These are phyloP conservation scores for Euphorbia pulcherrima DNA, from an alignment of 345 rosid species.

Conservation along the genomic window DNA sequence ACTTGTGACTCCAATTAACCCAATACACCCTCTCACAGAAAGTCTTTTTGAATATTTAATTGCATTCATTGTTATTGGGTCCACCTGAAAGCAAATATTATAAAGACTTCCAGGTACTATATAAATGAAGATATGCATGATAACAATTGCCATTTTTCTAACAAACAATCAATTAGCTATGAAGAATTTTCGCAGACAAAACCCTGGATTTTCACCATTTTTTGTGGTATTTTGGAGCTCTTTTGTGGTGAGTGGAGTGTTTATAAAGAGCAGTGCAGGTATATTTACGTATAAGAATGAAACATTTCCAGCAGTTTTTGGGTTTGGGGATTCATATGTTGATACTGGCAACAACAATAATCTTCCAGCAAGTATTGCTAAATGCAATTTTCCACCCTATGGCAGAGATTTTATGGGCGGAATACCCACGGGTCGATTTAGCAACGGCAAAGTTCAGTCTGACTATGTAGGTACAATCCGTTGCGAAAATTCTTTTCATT, in stretches of 20 bases:
- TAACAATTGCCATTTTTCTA: no score
- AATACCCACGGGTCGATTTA: conserved; percentile 49
- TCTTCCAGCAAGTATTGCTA: conserved; percentile 20
- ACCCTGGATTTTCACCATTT: neutral
- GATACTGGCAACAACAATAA: conserved; percentile 65
- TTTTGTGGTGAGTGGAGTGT: neutral
- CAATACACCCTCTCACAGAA: neutral
- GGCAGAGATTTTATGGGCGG: conserved; percentile 52
- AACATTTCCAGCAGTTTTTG: conserved; percentile 33
- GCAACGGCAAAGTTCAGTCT: conserved; percentile 47
- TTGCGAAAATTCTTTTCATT: no score
- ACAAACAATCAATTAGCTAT: no score
- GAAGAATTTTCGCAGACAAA: neutral
- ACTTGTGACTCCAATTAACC: conserved; percentile 10
- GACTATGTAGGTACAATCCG: conserved; percentile 37
- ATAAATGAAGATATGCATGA: no score
- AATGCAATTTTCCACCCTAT: conserved; percentile 51
- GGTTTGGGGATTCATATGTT: conserved; percentile 61
- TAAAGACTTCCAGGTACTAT: no score
- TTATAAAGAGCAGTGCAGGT: no score
- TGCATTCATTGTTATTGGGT: no score
- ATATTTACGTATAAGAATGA: neutral
- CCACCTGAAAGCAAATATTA: no score
- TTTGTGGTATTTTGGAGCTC: neutral
- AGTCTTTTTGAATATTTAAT: no score